These are phyloP conservation scores for Rhododendron henanense DNA, from an alignment of 148 eudicot species.

Conservation along the genomic window DNA sequence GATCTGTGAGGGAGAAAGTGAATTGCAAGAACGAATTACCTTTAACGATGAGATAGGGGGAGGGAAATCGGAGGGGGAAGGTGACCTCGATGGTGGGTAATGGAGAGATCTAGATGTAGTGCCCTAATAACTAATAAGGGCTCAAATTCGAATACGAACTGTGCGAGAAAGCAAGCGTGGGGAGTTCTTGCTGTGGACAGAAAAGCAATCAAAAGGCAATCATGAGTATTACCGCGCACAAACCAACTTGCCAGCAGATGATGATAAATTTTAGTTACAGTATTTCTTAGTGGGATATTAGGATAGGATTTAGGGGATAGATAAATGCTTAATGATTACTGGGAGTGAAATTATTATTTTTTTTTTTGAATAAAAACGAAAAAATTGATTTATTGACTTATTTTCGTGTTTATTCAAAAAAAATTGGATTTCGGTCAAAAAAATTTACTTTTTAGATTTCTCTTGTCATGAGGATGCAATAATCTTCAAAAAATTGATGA, in stretches of 20 bases:
- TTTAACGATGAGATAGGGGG: neutral
- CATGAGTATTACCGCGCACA: neutral
- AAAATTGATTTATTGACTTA: no score
- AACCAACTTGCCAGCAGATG: neutral
- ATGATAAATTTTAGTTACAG: neutral
- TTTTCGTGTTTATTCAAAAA: no score
- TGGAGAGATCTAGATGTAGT: constrained; percentile 4
- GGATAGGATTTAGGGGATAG: neutral
- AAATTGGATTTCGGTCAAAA: no score
- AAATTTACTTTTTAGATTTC: no score
- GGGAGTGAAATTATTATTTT: no score
- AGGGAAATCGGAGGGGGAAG: neutral
- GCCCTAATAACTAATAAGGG: constrained; percentile 2
- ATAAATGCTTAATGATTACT: no score
- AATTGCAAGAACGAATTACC: neutral
- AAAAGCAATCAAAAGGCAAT: neutral
- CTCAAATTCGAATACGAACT: neutral
- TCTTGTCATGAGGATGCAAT: no score
- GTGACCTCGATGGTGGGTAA: neutral
- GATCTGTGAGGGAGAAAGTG: constrained; percentile 1
- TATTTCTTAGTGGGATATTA: neutral
- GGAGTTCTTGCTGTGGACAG: neutral
- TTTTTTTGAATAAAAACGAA: no score
- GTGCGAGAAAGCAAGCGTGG: neutral
- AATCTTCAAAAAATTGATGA: no score